Evolutionary conservation across 179 eudicot genomes (phyloP).

Genomic region (Spinacia oleracea): DNA sequence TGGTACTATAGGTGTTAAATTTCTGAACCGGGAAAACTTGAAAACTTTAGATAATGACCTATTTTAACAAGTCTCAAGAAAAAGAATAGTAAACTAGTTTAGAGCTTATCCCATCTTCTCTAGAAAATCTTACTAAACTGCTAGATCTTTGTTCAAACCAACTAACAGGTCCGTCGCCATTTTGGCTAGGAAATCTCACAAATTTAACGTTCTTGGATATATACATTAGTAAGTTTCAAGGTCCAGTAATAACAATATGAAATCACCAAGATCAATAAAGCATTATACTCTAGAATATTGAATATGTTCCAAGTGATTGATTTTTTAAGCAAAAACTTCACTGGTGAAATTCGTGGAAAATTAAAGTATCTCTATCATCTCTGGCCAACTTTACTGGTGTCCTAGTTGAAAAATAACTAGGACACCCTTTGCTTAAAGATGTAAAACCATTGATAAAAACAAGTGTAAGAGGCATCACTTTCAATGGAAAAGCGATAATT

Average conservation of each 20-base stretch:
- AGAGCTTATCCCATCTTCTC: constrained; percentile 20
- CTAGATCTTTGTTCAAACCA: constrained; percentile 16
- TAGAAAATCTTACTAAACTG: constrained; percentile 23
- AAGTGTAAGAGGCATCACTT: neutral
- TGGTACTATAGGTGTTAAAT: too few species aligned
- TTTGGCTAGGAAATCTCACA: constrained; percentile 19
- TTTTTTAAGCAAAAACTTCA: constrained; percentile 26
- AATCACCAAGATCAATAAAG: too few species aligned
- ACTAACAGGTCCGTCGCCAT: constrained; percentile 14
- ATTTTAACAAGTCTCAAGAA: too few species aligned
- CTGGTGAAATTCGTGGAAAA: constrained; percentile 18
- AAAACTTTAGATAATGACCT: too few species aligned
- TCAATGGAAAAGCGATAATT: neutral
- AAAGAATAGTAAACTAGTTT: too few species aligned
- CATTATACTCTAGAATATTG: too few species aligned
- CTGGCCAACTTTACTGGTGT: too few species aligned
- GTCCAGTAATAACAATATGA: neutral
- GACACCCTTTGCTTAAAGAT: too few species aligned
- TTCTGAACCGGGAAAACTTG: too few species aligned
- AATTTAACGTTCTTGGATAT: neutral
- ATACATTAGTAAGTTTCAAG: constrained; percentile 14
- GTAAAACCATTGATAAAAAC: neutral
- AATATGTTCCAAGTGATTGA: constrained; percentile 10
- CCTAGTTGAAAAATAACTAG: neutral
- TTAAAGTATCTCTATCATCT: too few species aligned